Conservation (phyloP, 495 filamentous ascomycete species). For the Cercophora samala region DNA sequence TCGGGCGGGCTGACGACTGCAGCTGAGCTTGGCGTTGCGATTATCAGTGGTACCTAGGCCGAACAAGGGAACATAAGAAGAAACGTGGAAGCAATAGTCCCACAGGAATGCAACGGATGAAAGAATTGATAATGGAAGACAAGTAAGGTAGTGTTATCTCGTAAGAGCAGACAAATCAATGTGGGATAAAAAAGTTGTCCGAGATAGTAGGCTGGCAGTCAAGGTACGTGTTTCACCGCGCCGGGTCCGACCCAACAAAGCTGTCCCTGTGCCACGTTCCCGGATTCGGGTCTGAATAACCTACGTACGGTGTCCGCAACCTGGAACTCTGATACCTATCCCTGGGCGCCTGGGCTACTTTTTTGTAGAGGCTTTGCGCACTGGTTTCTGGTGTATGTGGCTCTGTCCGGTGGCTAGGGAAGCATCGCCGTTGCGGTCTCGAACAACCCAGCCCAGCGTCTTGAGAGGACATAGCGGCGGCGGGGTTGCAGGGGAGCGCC, state of each 20-base stretch:
- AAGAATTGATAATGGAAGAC: not conserved
- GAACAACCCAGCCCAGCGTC: not conserved
- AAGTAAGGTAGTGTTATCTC: not conserved
- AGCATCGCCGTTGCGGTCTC: not conserved
- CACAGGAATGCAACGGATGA: not conserved
- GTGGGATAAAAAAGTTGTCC: not conserved
- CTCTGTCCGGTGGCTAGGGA: not conserved
- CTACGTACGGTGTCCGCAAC: not conserved
- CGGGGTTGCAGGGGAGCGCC: not conserved
- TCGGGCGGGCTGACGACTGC: conserved; percentile 10
- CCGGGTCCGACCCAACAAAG: conserved; percentile 17
- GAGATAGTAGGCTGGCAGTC: not conserved
- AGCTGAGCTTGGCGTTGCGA: not conserved
- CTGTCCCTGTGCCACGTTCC: conserved; percentile 9
- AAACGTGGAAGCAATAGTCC: not conserved
- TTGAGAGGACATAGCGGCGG: not conserved
- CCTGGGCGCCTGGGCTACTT: not conserved
- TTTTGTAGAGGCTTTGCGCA: not conserved
- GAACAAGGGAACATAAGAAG: not conserved
- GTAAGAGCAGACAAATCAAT: not conserved
- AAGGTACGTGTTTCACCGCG: conserved; percentile 17
- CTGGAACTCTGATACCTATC: not conserved
- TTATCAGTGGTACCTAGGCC: not conserved
- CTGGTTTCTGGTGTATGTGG: not conserved
- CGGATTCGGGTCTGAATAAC: conserved; percentile 18